Evolutionary conservation across 2,329 filamentous ascomycete genomes (phyloP).

Genomic region (Malbranchea cinnamomea): DNA sequence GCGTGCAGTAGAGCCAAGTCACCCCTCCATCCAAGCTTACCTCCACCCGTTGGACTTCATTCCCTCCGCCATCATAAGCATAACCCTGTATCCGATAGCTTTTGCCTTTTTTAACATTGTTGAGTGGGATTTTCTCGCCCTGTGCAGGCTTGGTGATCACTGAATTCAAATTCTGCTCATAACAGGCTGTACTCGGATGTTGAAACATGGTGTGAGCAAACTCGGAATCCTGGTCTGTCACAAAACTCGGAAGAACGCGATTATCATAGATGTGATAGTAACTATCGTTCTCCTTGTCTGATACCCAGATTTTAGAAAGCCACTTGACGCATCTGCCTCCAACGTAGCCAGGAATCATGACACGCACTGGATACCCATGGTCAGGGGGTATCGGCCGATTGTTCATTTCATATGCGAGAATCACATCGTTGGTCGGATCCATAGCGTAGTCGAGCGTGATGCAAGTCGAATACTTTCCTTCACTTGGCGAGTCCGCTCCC

Average conservation of each 20-base stretch:
- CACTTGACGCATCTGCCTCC: conserved; percentile 30
- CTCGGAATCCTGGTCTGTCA: conserved; percentile 34
- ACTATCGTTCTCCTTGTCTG: conserved; percentile 26
- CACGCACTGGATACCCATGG: conserved; percentile 30
- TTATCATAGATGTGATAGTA: conserved; percentile 39
- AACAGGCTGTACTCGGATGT: conserved; percentile 35
- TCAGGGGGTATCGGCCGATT: conserved; percentile 25
- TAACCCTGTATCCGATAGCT: conserved; percentile 32
- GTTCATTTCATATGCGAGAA: conserved; percentile 32
- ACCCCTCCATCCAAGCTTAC: conserved; percentile 33
- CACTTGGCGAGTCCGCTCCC: conserved; percentile 33
- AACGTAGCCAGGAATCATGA: conserved; percentile 29
- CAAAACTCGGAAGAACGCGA: conserved; percentile 32
- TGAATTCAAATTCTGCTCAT: conserved; percentile 36
- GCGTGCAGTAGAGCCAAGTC: conserved; percentile 36
- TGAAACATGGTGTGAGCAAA: conserved; percentile 33
- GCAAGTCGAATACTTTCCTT: conserved; percentile 35
- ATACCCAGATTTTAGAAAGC: conserved; percentile 26
- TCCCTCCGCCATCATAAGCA: conserved; percentile 37
- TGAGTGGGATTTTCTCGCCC: conserved; percentile 29
- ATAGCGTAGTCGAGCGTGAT: conserved; percentile 36
- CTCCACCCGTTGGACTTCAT: conserved; percentile 36
- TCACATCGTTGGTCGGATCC: conserved; percentile 33
- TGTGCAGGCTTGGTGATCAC: conserved; percentile 33
- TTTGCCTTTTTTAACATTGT: conserved; percentile 22